A percentile compares a stretch with the other conserved stretches of the same genome.
These are phyloP conservation scores for Rhizopogon vinicolor DNA, from an alignment of 768 basidiomycete genomes.

Conservation along the genomic window DNA sequence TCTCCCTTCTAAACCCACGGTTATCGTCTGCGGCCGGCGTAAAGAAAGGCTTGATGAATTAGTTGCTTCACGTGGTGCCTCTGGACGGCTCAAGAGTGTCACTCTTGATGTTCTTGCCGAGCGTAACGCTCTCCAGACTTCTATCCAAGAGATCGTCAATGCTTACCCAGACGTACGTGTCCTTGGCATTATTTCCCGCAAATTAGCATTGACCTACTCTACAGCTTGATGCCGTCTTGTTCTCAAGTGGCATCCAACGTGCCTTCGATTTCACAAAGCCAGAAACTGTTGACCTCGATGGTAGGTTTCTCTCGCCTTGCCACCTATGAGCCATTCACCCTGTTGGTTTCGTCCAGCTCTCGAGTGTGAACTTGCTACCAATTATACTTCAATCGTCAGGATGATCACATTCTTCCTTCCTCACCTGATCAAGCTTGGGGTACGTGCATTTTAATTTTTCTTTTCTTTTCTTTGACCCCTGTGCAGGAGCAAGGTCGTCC, in stretches of 20 bases:
- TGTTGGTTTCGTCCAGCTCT: not conserved
- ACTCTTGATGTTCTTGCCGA: slow-evolving; percentile 41
- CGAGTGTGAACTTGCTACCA: slow-evolving; percentile 44
- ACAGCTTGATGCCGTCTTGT: slow-evolving; percentile 52
- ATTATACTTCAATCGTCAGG: slow-evolving; percentile 49
- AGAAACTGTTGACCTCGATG: slow-evolving; percentile 35
- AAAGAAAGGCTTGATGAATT: slow-evolving; percentile 51
- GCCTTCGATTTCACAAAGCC: slow-evolving; percentile 40
- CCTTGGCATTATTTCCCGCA: not conserved
- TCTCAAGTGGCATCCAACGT: slow-evolving; percentile 52
- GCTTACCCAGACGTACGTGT: slow-evolving; percentile 44
- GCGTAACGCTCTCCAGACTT: slow-evolving; percentile 32
- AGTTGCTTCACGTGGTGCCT: slow-evolving; percentile 16
- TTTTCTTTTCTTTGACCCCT: not conserved
- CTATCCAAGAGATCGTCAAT: slow-evolving; percentile 35
- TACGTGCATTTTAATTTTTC: slow-evolving; percentile 18
- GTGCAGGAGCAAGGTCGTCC: slow-evolving; percentile 36
- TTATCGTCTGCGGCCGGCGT: slow-evolving; percentile 49
- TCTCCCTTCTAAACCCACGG: slow-evolving; percentile 43
- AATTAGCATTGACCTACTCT: not conserved
- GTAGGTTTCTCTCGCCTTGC: slow-evolving; percentile 18
- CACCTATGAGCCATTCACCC: not conserved
- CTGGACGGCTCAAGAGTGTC: slow-evolving; percentile 34
- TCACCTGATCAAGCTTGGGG: slow-evolving; percentile 51
- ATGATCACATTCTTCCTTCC: slow-evolving; percentile 46